Percentiles rank a stretch among this genome's conserved stretches.
phyloP scores from a whole-genome alignment of 345 rosid genomes.

The Stellera chamaejasme region DNA sequence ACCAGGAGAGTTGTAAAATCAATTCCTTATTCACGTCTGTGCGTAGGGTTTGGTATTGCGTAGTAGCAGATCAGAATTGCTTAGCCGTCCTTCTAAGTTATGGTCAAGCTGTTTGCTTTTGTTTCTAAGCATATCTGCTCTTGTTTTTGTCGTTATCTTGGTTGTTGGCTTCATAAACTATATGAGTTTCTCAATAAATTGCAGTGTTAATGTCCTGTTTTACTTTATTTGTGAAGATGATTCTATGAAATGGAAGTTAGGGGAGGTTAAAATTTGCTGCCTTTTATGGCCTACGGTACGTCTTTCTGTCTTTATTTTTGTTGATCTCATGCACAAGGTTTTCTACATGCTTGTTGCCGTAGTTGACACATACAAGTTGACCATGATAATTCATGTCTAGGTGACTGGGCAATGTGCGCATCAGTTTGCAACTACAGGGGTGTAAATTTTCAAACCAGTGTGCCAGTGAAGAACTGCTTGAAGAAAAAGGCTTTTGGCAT shows the following conservation, averaged over 20 bases:
- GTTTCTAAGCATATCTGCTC: background rate
- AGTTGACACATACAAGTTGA: conserved; percentile 2
- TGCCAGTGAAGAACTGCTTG: conserved; percentile 15
- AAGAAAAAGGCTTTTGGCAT: conserved; percentile 45
- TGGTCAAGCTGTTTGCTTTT: background rate
- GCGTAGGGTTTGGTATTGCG: background rate
- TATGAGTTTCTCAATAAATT: background rate
- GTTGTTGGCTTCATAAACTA: background rate
- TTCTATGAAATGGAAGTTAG: conserved; percentile 50
- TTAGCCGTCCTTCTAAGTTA: background rate
- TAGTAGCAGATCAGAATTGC: background rate
- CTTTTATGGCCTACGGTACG: conserved; percentile 52
- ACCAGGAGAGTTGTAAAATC: background rate
- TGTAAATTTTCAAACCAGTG: conserved; percentile 18
- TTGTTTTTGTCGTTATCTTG: background rate
- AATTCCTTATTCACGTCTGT: background rate
- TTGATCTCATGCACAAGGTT: background rate
- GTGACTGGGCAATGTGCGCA: conserved; percentile 44
- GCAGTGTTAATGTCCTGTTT: conserved; percentile 4
- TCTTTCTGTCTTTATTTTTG: background rate
- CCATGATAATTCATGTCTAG: conserved; percentile 18
- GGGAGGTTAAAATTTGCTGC: conserved; percentile 49
- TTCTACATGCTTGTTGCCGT: background rate
- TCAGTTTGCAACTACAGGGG: conserved; percentile 24
- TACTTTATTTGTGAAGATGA: conserved; percentile 19